phyloP scores from a whole-genome alignment of 257 asterid species.

The Ocimum tenuiflorum region DNA sequence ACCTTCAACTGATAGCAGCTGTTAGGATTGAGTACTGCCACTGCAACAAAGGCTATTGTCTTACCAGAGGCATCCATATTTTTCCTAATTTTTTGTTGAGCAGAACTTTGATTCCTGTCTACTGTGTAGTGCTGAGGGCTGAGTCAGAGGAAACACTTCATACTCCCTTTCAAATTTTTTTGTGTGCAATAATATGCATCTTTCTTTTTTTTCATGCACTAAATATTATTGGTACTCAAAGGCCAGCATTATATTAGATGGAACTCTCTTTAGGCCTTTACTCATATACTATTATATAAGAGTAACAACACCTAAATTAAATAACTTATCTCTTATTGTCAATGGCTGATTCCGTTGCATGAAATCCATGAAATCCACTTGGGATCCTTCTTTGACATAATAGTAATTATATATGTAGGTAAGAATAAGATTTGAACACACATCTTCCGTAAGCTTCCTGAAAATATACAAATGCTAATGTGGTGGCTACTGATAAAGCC shows the following conservation, averaged over 20 bases:
- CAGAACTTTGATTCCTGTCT: not conserved
- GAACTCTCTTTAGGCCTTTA: not conserved
- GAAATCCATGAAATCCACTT: no score
- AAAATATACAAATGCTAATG: not conserved
- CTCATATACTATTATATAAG: not conserved
- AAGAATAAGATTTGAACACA: not conserved
- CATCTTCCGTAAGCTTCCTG: not conserved
- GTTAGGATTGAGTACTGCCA: no score
- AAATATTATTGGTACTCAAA: not conserved
- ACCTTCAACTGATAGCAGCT: no score
- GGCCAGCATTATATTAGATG: no score
- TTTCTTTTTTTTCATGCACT: not conserved
- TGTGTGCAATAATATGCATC: not conserved
- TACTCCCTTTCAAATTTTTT: not conserved
- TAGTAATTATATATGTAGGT: not conserved
- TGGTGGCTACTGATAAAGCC: not conserved
- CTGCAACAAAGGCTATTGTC: no score
- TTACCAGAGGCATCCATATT: not conserved
- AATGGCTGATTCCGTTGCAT: no score
- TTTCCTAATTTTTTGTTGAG: not conserved
- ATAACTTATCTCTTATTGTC: no score
- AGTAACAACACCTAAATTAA: not conserved
- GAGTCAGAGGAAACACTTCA: not conserved
- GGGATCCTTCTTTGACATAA: not conserved
- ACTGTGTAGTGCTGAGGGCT: not conserved